A percentile compares a stretch with the other conserved stretches of the same genome.
These are phyloP conservation scores for Talaromyces piceae DNA, from an alignment of 2,329 filamentous ascomycete species.

Conservation along the genomic window DNA sequence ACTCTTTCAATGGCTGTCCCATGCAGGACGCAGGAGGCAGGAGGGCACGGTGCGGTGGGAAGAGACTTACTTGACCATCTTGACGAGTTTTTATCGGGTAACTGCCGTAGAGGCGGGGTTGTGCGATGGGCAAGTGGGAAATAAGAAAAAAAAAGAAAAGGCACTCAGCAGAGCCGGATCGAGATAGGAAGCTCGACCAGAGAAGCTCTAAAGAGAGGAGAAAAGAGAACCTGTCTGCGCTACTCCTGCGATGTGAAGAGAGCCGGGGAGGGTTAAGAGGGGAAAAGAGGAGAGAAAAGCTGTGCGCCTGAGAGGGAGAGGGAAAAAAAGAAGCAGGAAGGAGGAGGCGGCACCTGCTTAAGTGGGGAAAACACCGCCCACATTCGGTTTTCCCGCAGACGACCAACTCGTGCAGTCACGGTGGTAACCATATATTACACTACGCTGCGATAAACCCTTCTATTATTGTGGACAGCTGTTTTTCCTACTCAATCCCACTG, in stretches of 20 bases:
- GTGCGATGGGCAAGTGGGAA: slow-evolving; percentile 17
- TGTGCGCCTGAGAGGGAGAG: neutral
- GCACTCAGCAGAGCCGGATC: slow-evolving; percentile 37
- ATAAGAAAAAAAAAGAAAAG: slow-evolving; percentile 21
- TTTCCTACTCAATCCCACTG: neutral
- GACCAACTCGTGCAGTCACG: no score
- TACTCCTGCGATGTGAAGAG: slow-evolving; percentile 27
- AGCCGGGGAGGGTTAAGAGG: slow-evolving; percentile 17
- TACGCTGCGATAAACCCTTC: neutral
- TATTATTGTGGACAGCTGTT: neutral
- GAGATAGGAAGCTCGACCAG: slow-evolving; percentile 40
- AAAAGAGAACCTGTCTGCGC: slow-evolving; percentile 32
- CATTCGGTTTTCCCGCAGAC: neutral
- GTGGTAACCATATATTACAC: neutral
- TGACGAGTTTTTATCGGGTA: slow-evolving; percentile 58
- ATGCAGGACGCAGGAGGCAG: neutral
- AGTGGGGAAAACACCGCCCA: slow-evolving; percentile 17
- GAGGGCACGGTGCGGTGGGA: slow-evolving; percentile 10
- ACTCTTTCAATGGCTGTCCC: slow-evolving; percentile 12
- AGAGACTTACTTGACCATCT: slow-evolving; percentile 96
- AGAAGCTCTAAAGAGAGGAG: slow-evolving; percentile 14
- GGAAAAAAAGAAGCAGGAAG: slow-evolving; percentile 6
- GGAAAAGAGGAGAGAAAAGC: slow-evolving; percentile 22
- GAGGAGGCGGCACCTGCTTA: slow-evolving; percentile 11
- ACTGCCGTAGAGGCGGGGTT: slow-evolving; percentile 36